A percentile compares a stretch with the other conserved stretches of the same genome.
These are phyloP conservation scores for Yamadazyma sp. DNA, from an alignment of 1,139 yeast species.

Conservation along the genomic window DNA sequence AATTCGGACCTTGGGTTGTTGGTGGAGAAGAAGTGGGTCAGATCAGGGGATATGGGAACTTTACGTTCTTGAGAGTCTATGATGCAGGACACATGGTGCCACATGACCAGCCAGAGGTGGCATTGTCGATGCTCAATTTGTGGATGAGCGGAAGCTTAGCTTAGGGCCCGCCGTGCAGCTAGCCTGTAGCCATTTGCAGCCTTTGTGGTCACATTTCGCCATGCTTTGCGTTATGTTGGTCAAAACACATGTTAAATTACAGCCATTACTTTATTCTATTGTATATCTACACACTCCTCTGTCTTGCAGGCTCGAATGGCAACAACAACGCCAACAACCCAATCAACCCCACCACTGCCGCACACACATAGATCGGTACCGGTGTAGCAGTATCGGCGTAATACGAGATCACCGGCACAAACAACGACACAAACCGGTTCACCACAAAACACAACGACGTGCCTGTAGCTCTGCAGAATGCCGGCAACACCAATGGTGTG, in stretches of 20 bases:
- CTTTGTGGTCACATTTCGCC: too few species aligned
- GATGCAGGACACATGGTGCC: constrained; percentile 83
- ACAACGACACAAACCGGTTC: constrained; percentile 48
- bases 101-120: constrained; percentile 71
- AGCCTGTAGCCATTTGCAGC: neutral
- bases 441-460: constrained; percentile 48
- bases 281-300: constrained; percentile 17
- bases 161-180: too few species aligned
- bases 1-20: constrained; percentile 40
- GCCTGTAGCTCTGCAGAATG: constrained; percentile 56
- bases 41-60: constrained; percentile 52
- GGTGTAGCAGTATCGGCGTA: constrained; percentile 42
- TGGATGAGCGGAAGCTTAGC: constrained; percentile 48
- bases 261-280: too few species aligned
- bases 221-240: too few species aligned
- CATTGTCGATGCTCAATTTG: constrained; percentile 74
- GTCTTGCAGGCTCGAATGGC: constrained; percentile 48
- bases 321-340: constrained; percentile 41
- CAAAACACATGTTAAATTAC: too few species aligned
- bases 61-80: constrained; percentile 62
- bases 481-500: constrained; percentile 60
- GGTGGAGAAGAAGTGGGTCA: constrained; percentile 56
- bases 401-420: constrained; percentile 53
- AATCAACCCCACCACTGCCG: constrained; percentile 47
- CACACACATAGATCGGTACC: constrained; percentile 58